These are phyloP conservation scores for Craspedostauros australis DNA, from an alignment of 108 stramenopile species.

Conservation along the genomic window DNA sequence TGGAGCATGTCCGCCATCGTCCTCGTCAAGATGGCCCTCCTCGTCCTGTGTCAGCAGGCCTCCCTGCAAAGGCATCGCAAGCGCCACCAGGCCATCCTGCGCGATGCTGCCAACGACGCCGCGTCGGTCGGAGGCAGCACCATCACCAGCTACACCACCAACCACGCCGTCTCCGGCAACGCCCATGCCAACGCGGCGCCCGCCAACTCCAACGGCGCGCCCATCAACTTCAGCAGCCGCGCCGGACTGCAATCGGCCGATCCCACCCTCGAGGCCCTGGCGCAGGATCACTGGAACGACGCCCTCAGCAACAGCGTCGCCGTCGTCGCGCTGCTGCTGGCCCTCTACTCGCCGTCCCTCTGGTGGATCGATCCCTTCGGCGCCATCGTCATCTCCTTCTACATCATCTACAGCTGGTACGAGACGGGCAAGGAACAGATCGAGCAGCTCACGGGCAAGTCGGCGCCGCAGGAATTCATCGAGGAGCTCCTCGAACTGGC, in stretches of 20 bases:
- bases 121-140: too few relatives aligned
- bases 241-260: constrained; percentile 39
- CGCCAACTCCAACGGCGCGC: not conserved
- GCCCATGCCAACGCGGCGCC: not conserved
- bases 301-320: constrained; percentile 81
- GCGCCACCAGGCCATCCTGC: constrained; percentile 5
- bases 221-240: constrained; percentile 12
- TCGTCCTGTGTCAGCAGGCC: constrained; percentile 52
- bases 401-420: constrained; percentile 90
- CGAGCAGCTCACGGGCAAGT: constrained; percentile 86
- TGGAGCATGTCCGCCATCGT: constrained; percentile 74
- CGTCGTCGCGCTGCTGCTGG: constrained; percentile 65
- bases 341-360: constrained; percentile 38
- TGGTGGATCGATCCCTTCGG: constrained; percentile 90
- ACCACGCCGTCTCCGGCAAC: constrained; percentile 2
- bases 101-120: constrained; percentile 4
- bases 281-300: constrained; percentile 95
- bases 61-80: too few relatives aligned
- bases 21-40: constrained; percentile 65
- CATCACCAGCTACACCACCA: too few relatives aligned
- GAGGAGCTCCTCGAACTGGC: constrained; percentile 78
- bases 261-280: constrained; percentile 79
- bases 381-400: constrained; percentile 83
- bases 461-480: constrained; percentile 83
- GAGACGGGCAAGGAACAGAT: constrained; percentile 88